Evolutionary conservation across 148 eudicot species (phyloP).

Genomic region (Heliamphora exappendiculata): DNA sequence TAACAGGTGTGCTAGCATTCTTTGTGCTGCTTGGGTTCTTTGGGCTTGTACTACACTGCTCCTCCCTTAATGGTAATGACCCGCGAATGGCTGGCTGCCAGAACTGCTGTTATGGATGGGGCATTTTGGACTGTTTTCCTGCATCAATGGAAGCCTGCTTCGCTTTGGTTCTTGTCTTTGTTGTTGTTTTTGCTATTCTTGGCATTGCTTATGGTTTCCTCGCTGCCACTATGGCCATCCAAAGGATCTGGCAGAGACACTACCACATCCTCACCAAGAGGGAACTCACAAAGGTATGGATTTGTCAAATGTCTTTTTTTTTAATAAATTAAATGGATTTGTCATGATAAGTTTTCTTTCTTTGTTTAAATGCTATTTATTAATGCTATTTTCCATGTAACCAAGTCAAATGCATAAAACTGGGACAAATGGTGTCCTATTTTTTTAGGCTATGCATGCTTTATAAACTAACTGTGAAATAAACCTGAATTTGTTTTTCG

Average conservation of each 20-base stretch:
- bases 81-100: constrained; percentile 85
- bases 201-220: constrained; percentile 89
- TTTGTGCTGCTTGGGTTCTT: constrained; percentile 56
- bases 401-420: no score
- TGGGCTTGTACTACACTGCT: constrained; percentile 76
- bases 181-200: constrained; percentile 78
- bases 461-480: no score
- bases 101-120: constrained; percentile 88
- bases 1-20: constrained; percentile 27
- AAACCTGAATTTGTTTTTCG: no score
- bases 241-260: constrained; percentile 95
- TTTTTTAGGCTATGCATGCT: no score
- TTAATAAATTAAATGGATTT: no score
- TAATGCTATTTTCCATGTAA: no score
- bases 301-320: no score
- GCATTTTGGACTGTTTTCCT: constrained; percentile 77
- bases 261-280: constrained; percentile 90
- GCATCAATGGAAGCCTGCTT: constrained; percentile 90
- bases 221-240: constrained; percentile 81
- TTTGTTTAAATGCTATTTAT: no score
- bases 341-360: no score
- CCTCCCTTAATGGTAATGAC: constrained; percentile 49
- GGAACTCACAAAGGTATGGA: constrained; percentile 75
- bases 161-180: constrained; percentile 62
- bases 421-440: no score